Evolutionary conservation across 805 yeast genomes (phyloP), one percentile per base, ranked within the genome.

Genomic region (Candida mattraensis): DNA sequence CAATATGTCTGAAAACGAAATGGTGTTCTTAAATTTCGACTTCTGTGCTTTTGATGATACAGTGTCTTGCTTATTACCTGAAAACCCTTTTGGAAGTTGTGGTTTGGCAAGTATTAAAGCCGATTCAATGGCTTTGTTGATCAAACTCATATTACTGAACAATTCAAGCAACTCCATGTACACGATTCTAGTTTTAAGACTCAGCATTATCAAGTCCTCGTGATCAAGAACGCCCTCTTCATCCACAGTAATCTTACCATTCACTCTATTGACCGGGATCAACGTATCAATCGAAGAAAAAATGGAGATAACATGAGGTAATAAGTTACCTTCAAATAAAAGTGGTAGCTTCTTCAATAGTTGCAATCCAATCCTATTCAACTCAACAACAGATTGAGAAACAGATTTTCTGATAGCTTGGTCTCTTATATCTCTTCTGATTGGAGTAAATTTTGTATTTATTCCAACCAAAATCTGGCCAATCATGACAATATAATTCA

Each of bases 1-100:
- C 30, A 82, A 64, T 19, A 83, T 54, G 60, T 84, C 94, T 7
- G 89, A 74, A 43, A 81, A 60, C 4, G 87, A 78, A 49, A 68
- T 69, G 50, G 64, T 72, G 33, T 69, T 56, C 36, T 54, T 60
- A 46, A 65, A 64, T 39, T 64, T 66, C 30, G 53, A 57, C 15
- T 44, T 47, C 29, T 45, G 46, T 16, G 28, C 28, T 8, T 32
- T 8, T 4, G 27, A 24, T 16, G 40, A 18, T n/a, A 12, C 11
- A 3, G 33, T 12, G 5, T 7, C 50, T 20, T 41, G 42, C 22
- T 38, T 36, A 35, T 49, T 30, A 33, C 48, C 39, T 39, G 42
- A 20, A 37, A 37, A 43, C 39, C 20, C 49, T 24, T 20, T 40
- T 10, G 58, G 56, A 20, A 32, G 24, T 45, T 71, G 58, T 10